A percentile compares a stretch with the other conserved stretches of the same genome.
These are phyloP conservation scores for Selenicereus undatus DNA, from an alignment of 148 eudicot genomes.

Conservation along the genomic window DNA sequence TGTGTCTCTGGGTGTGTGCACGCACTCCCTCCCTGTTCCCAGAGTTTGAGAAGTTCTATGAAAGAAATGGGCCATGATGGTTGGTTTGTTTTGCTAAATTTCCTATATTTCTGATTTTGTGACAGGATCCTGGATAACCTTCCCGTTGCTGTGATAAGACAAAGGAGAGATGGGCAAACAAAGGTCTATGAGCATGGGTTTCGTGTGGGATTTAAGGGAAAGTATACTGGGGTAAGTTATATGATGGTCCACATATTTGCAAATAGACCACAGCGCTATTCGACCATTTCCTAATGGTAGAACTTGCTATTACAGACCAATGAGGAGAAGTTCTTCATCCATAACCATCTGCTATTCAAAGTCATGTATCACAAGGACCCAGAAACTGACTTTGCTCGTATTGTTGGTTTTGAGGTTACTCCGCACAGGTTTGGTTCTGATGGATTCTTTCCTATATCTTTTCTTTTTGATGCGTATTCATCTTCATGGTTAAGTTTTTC, in stretches of 20 bases:
- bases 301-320: constrained; percentile 34
- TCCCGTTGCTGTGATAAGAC: constrained; percentile 45
- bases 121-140: constrained; percentile 55
- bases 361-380: constrained; percentile 49
- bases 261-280: background rate
- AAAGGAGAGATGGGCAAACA: constrained; percentile 37
- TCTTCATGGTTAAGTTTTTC: background rate
- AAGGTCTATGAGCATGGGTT: constrained; percentile 51
- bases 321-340: constrained; percentile 43
- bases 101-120: constrained; percentile 12
- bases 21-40: background rate
- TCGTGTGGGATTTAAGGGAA: constrained; percentile 49
- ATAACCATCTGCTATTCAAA: constrained; percentile 49
- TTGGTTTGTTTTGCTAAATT: constrained; percentile 9
- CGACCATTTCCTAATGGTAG: constrained; percentile 7
- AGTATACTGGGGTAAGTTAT: constrained; percentile 40
- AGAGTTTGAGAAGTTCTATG: background rate
- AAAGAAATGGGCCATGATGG: background rate
- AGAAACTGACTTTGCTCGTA: constrained; percentile 45
- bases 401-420: constrained; percentile 51
- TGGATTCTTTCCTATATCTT: background rate
- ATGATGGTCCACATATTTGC: background rate
- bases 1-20: background rate
- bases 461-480: background rate
- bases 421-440: constrained; percentile 37